phyloP scores from a whole-genome alignment of 768 basidiomycete genomes.

The Gloeophyllum trabeum region DNA sequence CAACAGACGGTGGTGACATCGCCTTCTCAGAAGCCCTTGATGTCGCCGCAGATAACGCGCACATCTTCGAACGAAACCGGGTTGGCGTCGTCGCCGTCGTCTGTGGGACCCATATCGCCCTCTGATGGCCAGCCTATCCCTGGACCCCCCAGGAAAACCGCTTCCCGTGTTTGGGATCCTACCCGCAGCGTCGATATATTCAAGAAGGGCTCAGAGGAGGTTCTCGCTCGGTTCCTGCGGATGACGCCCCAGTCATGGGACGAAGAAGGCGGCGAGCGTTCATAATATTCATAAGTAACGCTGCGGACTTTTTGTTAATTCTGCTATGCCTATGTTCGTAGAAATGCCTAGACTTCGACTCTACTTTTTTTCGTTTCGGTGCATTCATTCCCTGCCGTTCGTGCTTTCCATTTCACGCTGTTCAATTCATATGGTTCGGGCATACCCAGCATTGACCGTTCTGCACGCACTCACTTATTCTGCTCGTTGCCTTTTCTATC shows the following conservation, averaged over 20 bases:
- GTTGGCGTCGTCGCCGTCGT: constrained; percentile 48
- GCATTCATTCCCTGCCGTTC: too few species aligned
- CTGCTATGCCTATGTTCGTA: too few species aligned
- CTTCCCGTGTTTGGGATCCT: constrained; percentile 75
- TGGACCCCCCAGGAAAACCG: constrained; percentile 25
- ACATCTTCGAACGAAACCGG: constrained; percentile 33
- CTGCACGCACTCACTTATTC: too few species aligned
- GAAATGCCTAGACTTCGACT: too few species aligned
- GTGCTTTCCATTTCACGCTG: too few species aligned
- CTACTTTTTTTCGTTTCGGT: too few species aligned
- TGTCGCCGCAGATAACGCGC: constrained; percentile 18
- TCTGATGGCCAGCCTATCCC: constrained; percentile 24
- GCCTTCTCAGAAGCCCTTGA: constrained; percentile 13
- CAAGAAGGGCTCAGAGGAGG: constrained; percentile 82
- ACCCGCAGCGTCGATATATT: constrained; percentile 77
- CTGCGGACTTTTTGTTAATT: too few species aligned
- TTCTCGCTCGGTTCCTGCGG: constrained; percentile 72
- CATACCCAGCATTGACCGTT: too few species aligned
- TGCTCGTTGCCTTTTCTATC: too few species aligned
- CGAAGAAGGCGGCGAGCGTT: constrained; percentile 30
- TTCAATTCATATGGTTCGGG: too few species aligned
- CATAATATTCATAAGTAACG: too few species aligned
- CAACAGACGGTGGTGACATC: constrained; percentile 8
- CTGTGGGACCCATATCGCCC: constrained; percentile 40
- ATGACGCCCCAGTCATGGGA: constrained; percentile 54